phyloP scores from a whole-genome alignment of 192 early-diverging fungal species.

The Gamsiella multidivaricata region DNA sequence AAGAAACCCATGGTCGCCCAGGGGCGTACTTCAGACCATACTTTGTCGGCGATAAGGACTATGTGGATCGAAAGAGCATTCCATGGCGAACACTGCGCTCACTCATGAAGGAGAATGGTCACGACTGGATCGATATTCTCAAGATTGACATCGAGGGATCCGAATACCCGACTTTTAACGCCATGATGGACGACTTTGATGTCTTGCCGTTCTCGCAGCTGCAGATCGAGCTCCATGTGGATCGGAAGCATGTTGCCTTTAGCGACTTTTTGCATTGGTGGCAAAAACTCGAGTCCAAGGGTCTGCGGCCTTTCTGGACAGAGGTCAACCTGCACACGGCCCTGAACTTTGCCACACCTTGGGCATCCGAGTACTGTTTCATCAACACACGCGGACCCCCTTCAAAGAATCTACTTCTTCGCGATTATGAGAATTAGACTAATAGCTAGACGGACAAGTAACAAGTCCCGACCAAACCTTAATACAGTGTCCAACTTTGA shows the following conservation, averaged over 20 bases:
- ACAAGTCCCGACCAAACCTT: too few species aligned
- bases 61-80: slow-evolving; percentile 4
- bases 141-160: slow-evolving; percentile 48
- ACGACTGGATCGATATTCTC: slow-evolving; percentile 54
- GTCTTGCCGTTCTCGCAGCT: slow-evolving; percentile 42
- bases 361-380: slow-evolving; percentile 12
- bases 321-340: slow-evolving; percentile 10
- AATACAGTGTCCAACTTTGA: too few species aligned
- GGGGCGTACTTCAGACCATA: slow-evolving; percentile 25
- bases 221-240: slow-evolving; percentile 43
- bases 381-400: too few species aligned
- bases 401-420: too few species aligned
- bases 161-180: slow-evolving; percentile 31
- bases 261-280: slow-evolving; percentile 31
- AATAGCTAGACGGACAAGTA: too few species aligned
- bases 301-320: slow-evolving; percentile 35
- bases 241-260: background rate
- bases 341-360: background rate
- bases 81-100: slow-evolving; percentile 36
- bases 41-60: slow-evolving; percentile 29
- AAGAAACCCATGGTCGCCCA: slow-evolving; percentile 28
- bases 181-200: slow-evolving; percentile 53
- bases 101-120: slow-evolving; percentile 45
- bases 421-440: too few species aligned
- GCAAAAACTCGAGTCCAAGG: slow-evolving; percentile 43